Evolutionary conservation across 106 monocot species (phyloP), one percentile per base, ranked within the genome.

Genomic region (Dioscorea dumetorum): DNA sequence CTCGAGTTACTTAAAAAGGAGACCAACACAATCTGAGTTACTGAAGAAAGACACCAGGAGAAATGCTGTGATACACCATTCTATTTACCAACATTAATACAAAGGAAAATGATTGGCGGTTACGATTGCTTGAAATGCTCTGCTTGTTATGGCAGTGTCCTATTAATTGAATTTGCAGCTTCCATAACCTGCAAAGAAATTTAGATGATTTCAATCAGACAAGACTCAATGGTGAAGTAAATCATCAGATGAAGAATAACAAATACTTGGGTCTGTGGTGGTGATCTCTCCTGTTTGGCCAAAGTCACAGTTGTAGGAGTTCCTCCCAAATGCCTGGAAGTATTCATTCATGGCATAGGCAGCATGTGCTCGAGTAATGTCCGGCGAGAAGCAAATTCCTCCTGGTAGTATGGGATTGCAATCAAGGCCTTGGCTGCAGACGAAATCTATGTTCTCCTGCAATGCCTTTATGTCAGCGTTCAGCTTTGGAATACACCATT

Each of bases 391-490:
- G 54, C 75, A 76, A 6, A 62, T 52, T 21, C 75, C 75, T 17
- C 69, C 69, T 4, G 48, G 17, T 33, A 35, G 60, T 51, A 76
- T 76, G 16, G 68, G 22, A 16, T 16, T n/a, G 69, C 75, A 76
- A 35, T 76, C 69, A 0, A 69, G 20, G 7, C 68, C 75, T 52
- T 69, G 61, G 21, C 53, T 54, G 54, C 75, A 76, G n/a, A 57
- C 75, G 22, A 33, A 76, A 33, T 76, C 75, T n/a, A 76, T 63
- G 75, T 62, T 76, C 33, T 24, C 33, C 62, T 76, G 75, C 68
- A 76, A 34, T 2, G 60, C 14, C 61, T 32, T 20, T 4, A 15
- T 35, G 51, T 41, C 54, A 7, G 62, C 50, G 53, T 63, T 33
- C 28, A 33, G 10, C 24, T 56, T 76, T 15, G 75, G 62, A 24